Evolutionary conservation across 805 yeast genomes (phyloP), one percentile per base, ranked within the genome.

Genomic region (Lipomyces chichibuensis): DNA sequence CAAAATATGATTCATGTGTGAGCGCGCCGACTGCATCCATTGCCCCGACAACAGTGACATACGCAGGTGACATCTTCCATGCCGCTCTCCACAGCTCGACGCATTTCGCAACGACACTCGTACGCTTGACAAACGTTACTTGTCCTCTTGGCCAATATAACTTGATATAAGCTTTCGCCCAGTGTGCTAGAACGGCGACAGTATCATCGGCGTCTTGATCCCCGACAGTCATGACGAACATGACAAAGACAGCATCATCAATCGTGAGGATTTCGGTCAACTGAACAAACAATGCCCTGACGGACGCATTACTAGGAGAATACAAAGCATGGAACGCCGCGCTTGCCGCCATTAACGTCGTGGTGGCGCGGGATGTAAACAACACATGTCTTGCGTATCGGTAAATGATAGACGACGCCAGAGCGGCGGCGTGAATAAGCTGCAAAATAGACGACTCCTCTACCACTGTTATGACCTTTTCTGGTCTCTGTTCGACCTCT

Each of bases 121-220:
- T 23, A 2, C 46, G 37, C n/a, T 13, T 43, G 6, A 65, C 64
- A 13, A 51, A 54, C 9, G 66, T 67, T 57, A 57, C 27, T 32
- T 33, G 49, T 14, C 69, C 70, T 3, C 35, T 14, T 20, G 71
- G 69, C 69, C 66, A 67, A 17, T 62, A 29, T 8, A 32, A 33
- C 9, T 39, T 56, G 13, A 67, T 49, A 37, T 58, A 58, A 14
- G 65, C 62, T 20, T 53, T 39, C 23, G 65, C 60, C 70, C 70
- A 67, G 54, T 37, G 52, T 9, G 39, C 33, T 2, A 64, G 39
- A 3, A 62, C 37, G n/a, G 43, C 46, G 13, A 61, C 23, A 8
- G n/a, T 23, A 5, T 60, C 61, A 7, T 61, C 57, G 3, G 63
- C 49, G 8, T 55, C 64, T 8, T 59, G 29, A 2, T 59, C 64